phyloP scores from a whole-genome alignment of 164 flowering plant species.

The Aristolochia contorta region DNA sequence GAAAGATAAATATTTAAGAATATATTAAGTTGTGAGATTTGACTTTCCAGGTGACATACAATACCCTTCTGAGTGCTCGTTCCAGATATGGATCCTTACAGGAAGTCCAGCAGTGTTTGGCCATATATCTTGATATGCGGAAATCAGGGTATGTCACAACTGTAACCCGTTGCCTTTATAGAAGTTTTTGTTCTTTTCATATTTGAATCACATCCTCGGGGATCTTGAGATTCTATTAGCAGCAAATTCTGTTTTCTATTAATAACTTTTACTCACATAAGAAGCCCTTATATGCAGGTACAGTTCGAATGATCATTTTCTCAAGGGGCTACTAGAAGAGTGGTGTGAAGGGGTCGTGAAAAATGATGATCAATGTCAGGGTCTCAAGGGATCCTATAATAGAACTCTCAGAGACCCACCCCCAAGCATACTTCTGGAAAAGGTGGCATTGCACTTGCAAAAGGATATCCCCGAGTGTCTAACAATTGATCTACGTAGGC shows the following conservation, averaged over 20 bases:
- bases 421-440: conserved; percentile 61
- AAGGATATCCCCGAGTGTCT: conserved; percentile 33
- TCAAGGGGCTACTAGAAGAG: conserved; percentile 74
- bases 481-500: conserved; percentile 63
- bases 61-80: conserved; percentile 75
- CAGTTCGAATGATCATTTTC: conserved; percentile 73
- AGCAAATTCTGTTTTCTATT: too few relatives aligned
- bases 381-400: conserved; percentile 9
- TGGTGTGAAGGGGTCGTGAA: conserved; percentile 94
- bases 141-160: conserved; percentile 63
- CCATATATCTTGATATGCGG: conserved; percentile 81
- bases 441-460: conserved; percentile 58
- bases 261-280: too few relatives aligned
- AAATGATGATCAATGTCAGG: conserved; percentile 26
- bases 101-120: conserved; percentile 79
- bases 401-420: conserved; percentile 25
- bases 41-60: conserved; percentile 75
- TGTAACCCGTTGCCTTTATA: background rate
- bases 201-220: background rate
- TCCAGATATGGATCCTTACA: conserved; percentile 64
- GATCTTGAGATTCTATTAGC: background rate
- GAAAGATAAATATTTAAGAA: too few relatives aligned
- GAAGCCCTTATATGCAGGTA: conserved; percentile 36
- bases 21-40: too few relatives aligned
- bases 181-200: background rate